Evolutionary conservation across 495 filamentous ascomycete genomes (phyloP).

Genomic region (Neurospora tetrasperma): DNA sequence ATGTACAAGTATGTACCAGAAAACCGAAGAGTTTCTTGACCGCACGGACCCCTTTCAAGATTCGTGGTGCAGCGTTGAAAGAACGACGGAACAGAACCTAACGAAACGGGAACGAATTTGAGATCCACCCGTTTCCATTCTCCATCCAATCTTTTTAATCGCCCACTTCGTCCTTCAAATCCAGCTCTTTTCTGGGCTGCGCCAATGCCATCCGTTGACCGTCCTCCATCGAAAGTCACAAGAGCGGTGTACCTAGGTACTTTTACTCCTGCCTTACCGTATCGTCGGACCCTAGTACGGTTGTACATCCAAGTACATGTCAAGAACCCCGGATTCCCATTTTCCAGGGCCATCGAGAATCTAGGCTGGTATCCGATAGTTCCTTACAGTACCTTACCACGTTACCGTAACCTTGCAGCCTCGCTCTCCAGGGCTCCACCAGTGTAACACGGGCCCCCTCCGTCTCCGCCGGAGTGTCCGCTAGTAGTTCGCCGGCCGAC

Average conservation of each 20-base stretch:
- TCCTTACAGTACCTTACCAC: not conserved
- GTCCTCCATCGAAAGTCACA: not conserved
- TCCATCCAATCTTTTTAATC: constrained; percentile 18
- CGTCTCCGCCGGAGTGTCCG: not conserved
- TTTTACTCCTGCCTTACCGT: not conserved
- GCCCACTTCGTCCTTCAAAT: too few species aligned
- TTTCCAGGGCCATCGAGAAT: not conserved
- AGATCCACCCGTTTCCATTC: constrained; percentile 16
- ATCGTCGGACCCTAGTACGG: not conserved
- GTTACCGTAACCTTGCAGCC: not conserved
- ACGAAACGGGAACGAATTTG: constrained; percentile 13
- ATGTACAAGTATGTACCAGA: too few species aligned
- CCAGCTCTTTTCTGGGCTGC: constrained; percentile 1
- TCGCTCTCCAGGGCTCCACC: not conserved
- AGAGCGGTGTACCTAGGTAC: not conserved
- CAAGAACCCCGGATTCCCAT: not conserved
- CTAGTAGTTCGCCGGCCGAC: not conserved
- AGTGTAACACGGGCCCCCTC: not conserved
- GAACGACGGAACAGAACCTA: not conserved
- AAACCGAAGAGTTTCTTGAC: not conserved
- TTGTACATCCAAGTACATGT: not conserved
- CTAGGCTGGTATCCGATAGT: not conserved
- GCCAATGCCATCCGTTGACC: not conserved
- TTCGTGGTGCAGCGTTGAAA: not conserved
- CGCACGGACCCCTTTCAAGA: not conserved